Percentiles rank a stretch among this genome's conserved stretches.
Evolutionary conservation across 2,329 filamentous ascomycete species (phyloP).

Genomic region (Diaporthe nobilis): DNA sequence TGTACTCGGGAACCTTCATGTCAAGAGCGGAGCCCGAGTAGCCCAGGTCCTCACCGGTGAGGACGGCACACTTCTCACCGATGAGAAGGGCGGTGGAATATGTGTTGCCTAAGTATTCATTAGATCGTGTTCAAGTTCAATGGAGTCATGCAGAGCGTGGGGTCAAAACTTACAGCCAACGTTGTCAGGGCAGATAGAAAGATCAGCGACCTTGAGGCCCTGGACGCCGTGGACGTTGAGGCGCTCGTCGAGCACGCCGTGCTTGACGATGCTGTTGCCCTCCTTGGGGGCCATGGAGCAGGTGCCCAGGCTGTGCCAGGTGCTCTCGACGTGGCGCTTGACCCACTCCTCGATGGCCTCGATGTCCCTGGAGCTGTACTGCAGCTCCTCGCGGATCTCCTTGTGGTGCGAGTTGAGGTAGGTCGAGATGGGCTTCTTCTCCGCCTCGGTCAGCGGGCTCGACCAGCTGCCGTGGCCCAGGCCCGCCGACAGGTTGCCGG

Average conservation of each 20-base stretch:
- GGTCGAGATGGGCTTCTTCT: constrained; percentile 60
- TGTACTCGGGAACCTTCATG: constrained; percentile 80
- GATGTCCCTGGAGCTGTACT: constrained; percentile 75
- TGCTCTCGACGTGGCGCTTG: constrained; percentile 81
- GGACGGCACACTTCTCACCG: constrained; percentile 80
- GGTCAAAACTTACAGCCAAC: constrained; percentile 79
- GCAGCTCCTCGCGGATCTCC: constrained; percentile 71
- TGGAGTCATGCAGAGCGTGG: too few species aligned
- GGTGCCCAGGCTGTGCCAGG: constrained; percentile 78
- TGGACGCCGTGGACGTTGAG: constrained; percentile 84
- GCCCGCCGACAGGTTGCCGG: constrained; percentile 78
- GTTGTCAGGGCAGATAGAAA: constrained; percentile 84
- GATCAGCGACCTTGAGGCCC: constrained; percentile 82
- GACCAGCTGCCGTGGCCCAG: constrained; percentile 84
- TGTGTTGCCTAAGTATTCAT: neutral
- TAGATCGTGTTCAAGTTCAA: too few species aligned
- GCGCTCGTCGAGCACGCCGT: constrained; percentile 82
- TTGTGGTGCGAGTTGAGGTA: constrained; percentile 76
- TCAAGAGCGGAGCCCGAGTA: constrained; percentile 81
- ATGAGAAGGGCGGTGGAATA: constrained; percentile 81
- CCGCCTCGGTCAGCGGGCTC: constrained; percentile 67
- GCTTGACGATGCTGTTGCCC: constrained; percentile 85
- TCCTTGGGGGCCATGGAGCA: constrained; percentile 83
- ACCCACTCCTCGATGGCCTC: constrained; percentile 71
- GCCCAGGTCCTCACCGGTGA: constrained; percentile 80